A percentile compares a stretch with the other conserved stretches of the same genome.
Evolutionary conservation across 805 yeast species (phyloP).

Genomic region (Tetrapisispora nanseiensis): DNA sequence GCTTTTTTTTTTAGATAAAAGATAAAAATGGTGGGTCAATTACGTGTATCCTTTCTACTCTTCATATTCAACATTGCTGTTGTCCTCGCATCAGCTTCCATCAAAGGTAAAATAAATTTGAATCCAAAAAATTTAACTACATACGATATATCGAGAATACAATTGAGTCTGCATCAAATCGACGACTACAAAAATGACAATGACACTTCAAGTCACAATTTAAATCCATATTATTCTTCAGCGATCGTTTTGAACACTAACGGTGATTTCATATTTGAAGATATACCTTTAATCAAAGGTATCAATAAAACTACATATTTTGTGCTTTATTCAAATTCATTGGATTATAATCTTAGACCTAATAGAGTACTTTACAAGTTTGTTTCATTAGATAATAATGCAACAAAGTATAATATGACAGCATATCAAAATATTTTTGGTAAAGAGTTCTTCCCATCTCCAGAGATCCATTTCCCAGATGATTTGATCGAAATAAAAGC

Average conservation of each 20-base stretch:
- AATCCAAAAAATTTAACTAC: conserved; percentile 5
- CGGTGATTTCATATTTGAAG: conserved; percentile 23
- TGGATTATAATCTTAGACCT: conserved; percentile 28
- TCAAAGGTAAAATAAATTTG: conserved; percentile 1
- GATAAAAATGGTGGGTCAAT: too few species aligned
- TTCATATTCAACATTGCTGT: not conserved
- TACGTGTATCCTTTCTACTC: too few species aligned
- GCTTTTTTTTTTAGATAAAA: too few species aligned
- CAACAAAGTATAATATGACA: conserved; percentile 4
- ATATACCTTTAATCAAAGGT: conserved; percentile 21
- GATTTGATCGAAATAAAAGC: conserved; percentile 14
- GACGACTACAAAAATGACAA: conserved; percentile 8
- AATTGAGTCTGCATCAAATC: conserved; percentile 22
- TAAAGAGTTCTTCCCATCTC: conserved; percentile 28
- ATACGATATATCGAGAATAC: conserved; percentile 11
- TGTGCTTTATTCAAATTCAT: conserved; percentile 21
- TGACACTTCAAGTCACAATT: conserved; percentile 1
- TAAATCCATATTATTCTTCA: conserved; percentile 8
- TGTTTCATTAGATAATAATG: conserved; percentile 11
- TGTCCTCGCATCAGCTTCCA: not conserved
- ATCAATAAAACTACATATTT: conserved; percentile 21
- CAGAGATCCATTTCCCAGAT: conserved; percentile 26
- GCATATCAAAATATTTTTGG: conserved; percentile 27
- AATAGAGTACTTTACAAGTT: conserved; percentile 25
- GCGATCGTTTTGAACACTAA: conserved; percentile 10